Percentiles rank a stretch among this genome's conserved stretches.
Conservation (phyloP, 2,329 filamentous ascomycete species). For the Fonsecaea pedrosoi region DNA sequence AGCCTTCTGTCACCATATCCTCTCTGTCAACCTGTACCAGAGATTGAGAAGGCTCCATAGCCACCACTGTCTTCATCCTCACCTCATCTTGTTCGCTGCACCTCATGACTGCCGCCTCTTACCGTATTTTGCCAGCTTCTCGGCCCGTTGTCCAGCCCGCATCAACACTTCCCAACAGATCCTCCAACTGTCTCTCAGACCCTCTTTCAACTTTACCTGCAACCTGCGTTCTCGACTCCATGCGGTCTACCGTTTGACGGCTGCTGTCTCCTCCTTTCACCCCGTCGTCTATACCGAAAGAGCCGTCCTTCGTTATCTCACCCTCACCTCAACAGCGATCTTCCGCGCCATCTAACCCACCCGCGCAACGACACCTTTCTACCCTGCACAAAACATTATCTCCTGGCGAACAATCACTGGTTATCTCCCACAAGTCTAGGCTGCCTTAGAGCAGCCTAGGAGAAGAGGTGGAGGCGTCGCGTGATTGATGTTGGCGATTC, state of each 20-base stretch:
- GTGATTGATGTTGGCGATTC: slow-evolving; percentile 38
- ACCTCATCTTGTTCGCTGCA: slow-evolving; percentile 1
- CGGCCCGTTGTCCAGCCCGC: slow-evolving; percentile 21
- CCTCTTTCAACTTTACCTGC: slow-evolving; percentile 7
- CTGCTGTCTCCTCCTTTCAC: neutral
- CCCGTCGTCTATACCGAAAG: neutral
- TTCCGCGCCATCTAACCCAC: slow-evolving; percentile 6
- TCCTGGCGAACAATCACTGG: slow-evolving; percentile 6
- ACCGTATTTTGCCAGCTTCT: slow-evolving; percentile 21
- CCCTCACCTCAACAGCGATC: neutral
- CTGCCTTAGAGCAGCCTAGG: slow-evolving; percentile 29
- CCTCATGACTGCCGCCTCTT: slow-evolving; percentile 10
- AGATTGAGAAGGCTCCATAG: neutral
- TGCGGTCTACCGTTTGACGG: slow-evolving; percentile 11
- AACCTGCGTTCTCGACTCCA: neutral
- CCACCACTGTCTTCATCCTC: neutral
- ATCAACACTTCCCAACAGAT: slow-evolving; percentile 34
- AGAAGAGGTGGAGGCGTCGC: slow-evolving; percentile 28
- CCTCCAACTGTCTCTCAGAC: slow-evolving; percentile 13
- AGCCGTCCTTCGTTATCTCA: neutral
- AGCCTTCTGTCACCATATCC: neutral
- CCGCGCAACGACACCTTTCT: neutral
- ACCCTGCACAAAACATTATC: neutral
- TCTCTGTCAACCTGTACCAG: neutral
- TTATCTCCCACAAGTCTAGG: slow-evolving; percentile 17